Percentiles rank a stretch among this genome's conserved stretches.
These are phyloP conservation scores for Zhuliangozyma blackwelliae DNA, from an alignment of 1,139 yeast species.

Conservation along the genomic window DNA sequence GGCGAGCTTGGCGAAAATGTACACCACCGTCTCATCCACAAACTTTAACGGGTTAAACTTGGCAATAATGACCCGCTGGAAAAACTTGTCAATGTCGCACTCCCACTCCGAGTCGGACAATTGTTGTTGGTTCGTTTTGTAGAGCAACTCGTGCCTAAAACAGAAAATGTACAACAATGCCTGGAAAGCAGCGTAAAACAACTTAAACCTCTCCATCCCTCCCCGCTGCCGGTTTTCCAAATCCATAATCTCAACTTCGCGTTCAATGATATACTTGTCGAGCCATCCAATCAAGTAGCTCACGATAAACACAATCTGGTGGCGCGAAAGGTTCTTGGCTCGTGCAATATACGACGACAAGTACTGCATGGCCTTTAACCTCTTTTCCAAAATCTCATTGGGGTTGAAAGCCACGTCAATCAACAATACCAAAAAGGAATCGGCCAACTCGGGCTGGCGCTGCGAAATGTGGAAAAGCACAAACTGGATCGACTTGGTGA, in stretches of 20 bases:
- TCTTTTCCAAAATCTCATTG: conserved; percentile 62
- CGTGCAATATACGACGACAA: conserved; percentile 88
- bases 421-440: conserved; percentile 75
- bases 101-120: conserved; percentile 58
- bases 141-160: conserved; percentile 67
- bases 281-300: conserved; percentile 82
- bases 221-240: conserved; percentile 32
- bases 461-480: conserved; percentile 79
- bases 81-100: conserved; percentile 75
- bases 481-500: conserved; percentile 86
- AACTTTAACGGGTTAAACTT: conserved; percentile 90
- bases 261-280: conserved; percentile 69
- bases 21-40: conserved; percentile 90
- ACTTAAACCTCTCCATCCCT: conserved; percentile 75
- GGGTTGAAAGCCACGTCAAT: conserved; percentile 78
- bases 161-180: conserved; percentile 88
- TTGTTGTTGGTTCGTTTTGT: conserved; percentile 20
- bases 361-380: conserved; percentile 89
- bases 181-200: conserved; percentile 92
- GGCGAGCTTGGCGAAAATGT: conserved; percentile 89
- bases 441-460: conserved; percentile 75
- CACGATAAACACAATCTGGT: conserved; percentile 74
- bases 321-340: conserved; percentile 65
- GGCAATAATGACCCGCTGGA: conserved; percentile 80
- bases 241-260: conserved; percentile 74